These are phyloP conservation scores for Schizonepeta tenuifolia DNA, from an alignment of 257 asterid species.

Conservation along the genomic window DNA sequence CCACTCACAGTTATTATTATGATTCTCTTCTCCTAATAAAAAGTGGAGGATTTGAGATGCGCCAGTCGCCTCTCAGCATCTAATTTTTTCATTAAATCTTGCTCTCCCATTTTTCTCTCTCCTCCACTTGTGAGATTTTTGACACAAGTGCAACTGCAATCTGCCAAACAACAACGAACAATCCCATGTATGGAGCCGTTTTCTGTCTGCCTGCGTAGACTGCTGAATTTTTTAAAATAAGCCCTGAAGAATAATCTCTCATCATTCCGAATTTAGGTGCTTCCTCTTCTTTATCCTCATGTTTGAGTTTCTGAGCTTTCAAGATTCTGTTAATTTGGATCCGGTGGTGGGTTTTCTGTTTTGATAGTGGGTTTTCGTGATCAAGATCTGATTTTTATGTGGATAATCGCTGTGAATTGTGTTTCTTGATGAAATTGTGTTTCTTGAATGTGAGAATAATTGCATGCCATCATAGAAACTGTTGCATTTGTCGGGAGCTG, in stretches of 20 bases:
- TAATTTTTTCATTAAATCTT: constrained; percentile 17
- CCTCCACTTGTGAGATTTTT: constrained; percentile 40
- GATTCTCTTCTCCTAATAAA: constrained; percentile 41
- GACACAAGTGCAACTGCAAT: constrained; percentile 31
- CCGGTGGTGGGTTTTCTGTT: constrained; percentile 30
- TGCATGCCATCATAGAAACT: constrained; percentile 45
- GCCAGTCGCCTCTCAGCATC: constrained; percentile 35
- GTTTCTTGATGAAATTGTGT: constrained; percentile 11
- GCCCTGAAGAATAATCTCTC: constrained; percentile 21
- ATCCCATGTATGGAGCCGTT: constrained; percentile 32
- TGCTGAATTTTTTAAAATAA: constrained; percentile 2
- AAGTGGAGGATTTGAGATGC: constrained; percentile 27
- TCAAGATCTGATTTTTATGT: constrained; percentile 42
- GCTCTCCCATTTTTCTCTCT: constrained; percentile 29
- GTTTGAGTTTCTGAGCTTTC: constrained; percentile 14
- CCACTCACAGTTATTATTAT: constrained; percentile 25
- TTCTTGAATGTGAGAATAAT: constrained; percentile 27
- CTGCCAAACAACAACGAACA: constrained; percentile 34
- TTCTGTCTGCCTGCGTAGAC: constrained; percentile 20
- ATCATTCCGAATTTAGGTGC: constrained; percentile 47
- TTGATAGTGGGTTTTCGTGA: constrained; percentile 27
- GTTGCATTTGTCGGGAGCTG: constrained; percentile 51
- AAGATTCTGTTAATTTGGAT: constrained; percentile 35
- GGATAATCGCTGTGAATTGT: constrained; percentile 11
- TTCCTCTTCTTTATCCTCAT: constrained; percentile 8